Evolutionary conservation across 352 stramenopile species (phyloP).

Genomic region (Phytophthora capsici): DNA sequence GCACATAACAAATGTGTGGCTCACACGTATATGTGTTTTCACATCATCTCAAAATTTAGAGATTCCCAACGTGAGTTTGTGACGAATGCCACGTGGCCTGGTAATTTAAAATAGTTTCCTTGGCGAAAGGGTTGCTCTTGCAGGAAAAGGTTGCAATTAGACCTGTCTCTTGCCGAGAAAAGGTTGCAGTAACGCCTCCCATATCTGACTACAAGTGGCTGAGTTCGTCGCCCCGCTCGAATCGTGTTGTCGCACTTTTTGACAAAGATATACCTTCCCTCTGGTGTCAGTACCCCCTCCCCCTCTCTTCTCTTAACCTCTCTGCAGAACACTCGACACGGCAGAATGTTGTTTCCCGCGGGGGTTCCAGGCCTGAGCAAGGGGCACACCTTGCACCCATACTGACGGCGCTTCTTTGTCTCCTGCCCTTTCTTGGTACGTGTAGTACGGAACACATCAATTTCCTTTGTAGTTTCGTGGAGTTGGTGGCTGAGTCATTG

Average conservation of each 20-base stretch:
- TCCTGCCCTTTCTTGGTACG: background rate
- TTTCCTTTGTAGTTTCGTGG: background rate
- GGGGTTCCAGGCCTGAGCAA: background rate
- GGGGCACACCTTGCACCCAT: constrained; percentile 8
- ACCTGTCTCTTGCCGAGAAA: no score
- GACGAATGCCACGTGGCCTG: no score
- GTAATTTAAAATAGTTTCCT: no score
- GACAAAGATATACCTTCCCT: background rate
- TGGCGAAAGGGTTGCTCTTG: no score
- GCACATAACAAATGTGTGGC: no score
- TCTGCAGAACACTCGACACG: background rate
- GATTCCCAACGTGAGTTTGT: no score
- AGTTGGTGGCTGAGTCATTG: background rate
- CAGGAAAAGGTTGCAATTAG: no score
- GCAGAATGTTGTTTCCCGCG: background rate
- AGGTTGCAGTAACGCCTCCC: no score
- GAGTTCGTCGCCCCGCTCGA: background rate
- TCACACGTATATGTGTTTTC: no score
- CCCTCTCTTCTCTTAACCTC: background rate
- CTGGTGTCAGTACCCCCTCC: background rate
- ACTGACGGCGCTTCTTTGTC: constrained; percentile 3
- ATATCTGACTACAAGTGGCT: constrained; percentile 4
- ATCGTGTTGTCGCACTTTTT: constrained; percentile 3
- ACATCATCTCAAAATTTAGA: no score
- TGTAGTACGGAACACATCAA: background rate